Base-by-base conservation (phyloP, 306 rosid species). In the Cicer judaicum region DNA sequence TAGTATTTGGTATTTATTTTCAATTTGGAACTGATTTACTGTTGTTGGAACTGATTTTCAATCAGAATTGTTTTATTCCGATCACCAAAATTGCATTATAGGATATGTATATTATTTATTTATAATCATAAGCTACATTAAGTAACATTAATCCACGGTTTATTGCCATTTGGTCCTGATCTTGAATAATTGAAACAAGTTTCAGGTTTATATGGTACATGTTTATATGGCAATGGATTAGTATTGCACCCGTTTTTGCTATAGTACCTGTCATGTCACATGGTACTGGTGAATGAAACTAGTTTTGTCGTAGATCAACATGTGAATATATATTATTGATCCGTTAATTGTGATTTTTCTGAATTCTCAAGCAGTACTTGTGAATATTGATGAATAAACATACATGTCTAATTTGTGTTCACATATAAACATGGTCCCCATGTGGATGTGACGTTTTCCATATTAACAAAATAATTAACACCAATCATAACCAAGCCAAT, bases 401-500 rank as follows among this genome's bases (percentile, higher is more conserved):
- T 3, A 62, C 19, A 60, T 14, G 21, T 34, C 34, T 15, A 63
- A 63, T 15, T 8, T 63, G 14, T 14, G 44, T 10, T 60, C 36
- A 42, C 11, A 42, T 64, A 43, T 19, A 47, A 1, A 67, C 21
- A 67, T 46, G 39, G 63, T 49, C 53, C 42, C 64, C 18, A 56
- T 46, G 40, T 55, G 29, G 15, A 6, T 5, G 66, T 74, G 67
- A 10, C 36, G 9, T 60, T 36, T 16, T 40, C 18, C 47, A 57
- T 50, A 48, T 66, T 14, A 49, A 49, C 43, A 68, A 68, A 74
- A 18, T 19, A 18, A 29, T 60, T 50, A 38, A 42, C 3, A 42
- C 44, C 72, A 60, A 80, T 68, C 72, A 68, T 36, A 68, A 40
- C 55, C n/a, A 67, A 67, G 46, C 64, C 74, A 68, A 60, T 68